Conservation (phyloP, 2,329 filamentous ascomycete species). For the Colletotrichum sidae region DNA sequence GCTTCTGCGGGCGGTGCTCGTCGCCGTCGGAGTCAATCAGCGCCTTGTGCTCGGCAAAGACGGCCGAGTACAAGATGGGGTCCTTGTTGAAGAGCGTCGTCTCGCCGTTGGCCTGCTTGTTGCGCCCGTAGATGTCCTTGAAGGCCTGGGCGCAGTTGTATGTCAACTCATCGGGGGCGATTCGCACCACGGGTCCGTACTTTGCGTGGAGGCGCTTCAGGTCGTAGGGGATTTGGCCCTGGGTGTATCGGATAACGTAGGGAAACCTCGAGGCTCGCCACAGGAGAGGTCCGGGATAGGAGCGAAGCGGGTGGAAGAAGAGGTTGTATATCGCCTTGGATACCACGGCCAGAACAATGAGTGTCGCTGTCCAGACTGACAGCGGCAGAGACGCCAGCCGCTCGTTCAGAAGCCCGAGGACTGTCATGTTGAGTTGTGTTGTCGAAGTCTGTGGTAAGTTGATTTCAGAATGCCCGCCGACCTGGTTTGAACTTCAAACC, state of each 20-base stretch:
- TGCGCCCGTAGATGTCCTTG: slow-evolving; percentile 54
- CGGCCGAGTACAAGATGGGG: slow-evolving; percentile 53
- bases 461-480: not conserved
- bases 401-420: slow-evolving; percentile 2
- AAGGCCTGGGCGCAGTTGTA: slow-evolving; percentile 51
- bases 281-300: slow-evolving; percentile 34
- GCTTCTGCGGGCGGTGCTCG: slow-evolving; percentile 12
- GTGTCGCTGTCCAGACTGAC: not conserved
- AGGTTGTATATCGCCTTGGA: slow-evolving; percentile 20
- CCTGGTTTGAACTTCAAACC: not conserved
- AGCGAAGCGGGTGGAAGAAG: slow-evolving; percentile 17
- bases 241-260: not conserved
- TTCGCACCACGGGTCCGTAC: slow-evolving; percentile 59
- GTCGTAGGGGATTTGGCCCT: slow-evolving; percentile 38
- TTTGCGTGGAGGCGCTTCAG: slow-evolving; percentile 48
- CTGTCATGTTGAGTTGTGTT: slow-evolving; percentile 5
- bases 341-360: not conserved
- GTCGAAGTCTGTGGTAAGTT: not conserved
- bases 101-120: slow-evolving; percentile 16
- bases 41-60: slow-evolving; percentile 15
- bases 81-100: slow-evolving; percentile 1
- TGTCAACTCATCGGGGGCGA: slow-evolving; percentile 59
- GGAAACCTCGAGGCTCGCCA: slow-evolving; percentile 23
- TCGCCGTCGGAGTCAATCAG: slow-evolving; percentile 14
- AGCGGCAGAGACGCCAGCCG: not conserved